Base-by-base conservation (phyloP, 129 eudicot species). In the Flaveria bidentis region DNA sequence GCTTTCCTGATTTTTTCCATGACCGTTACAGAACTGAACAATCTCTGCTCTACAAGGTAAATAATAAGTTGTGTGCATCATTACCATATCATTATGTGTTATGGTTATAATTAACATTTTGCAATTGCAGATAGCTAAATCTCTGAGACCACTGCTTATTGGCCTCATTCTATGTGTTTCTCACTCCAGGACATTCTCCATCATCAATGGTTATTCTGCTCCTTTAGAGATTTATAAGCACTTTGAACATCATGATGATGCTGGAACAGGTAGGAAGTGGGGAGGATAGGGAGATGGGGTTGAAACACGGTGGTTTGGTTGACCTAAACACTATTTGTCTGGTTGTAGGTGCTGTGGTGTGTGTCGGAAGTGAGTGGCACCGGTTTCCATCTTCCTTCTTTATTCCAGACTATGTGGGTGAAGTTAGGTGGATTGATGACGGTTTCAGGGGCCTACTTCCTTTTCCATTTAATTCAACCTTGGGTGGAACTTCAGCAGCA, bases 291-390 rank as follows among this genome's bases (percentile, higher is more conserved):
- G 68, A 33, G 15, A 20, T 6, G 0, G 18, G 42, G 10, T 63
- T 1, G 4, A 63, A 63, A 26, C 39, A 6, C 5, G 67, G 3
- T 6, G 41, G 9, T 2, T 20, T 4, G 30, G 64, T 58, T 58
- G 64, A 22, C 65, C 28, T 58, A 25, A 12, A 9, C 64, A 16
- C 23, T 53, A 3, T 55, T 33, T 53, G 14, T 18, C 36, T 44
- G 15, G 18, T 72, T 76, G 77, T 83, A 95, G 99, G 96, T 83
- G 78, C 97, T 9, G 90, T 87, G 61, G 82, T 95, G 42, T 95
- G 99, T 77, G 97, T 95, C 69, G 99, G 99, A 69, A 91, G 96
- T 82, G 99, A 95, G 82, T 95, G 99, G 99, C 99, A 95, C 79
- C 84, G 97, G 2, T 95, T 78, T 71, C 99, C 99, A 16, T 95